phyloP scores from a whole-genome alignment of 495 filamentous ascomycete genomes.

The Penicillium egyptiacum region DNA sequence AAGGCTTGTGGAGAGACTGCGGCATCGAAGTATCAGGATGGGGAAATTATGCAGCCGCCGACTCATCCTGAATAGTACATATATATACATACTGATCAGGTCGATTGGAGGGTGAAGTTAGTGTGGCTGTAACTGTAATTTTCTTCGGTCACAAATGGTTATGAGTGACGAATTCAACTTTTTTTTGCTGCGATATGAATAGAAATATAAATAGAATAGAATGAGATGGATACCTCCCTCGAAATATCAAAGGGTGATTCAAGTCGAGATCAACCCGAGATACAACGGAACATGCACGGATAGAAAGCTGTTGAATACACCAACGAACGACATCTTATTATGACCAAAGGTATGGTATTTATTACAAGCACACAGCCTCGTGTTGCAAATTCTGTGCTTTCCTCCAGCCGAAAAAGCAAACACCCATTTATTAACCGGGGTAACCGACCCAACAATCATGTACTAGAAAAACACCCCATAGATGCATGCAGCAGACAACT shows the following conservation, averaged over 20 bases:
- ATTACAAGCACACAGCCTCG: constrained; percentile 2
- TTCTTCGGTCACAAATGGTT: background rate
- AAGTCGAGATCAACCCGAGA: background rate
- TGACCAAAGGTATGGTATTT: background rate
- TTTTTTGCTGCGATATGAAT: background rate
- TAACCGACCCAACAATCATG: constrained; percentile 19
- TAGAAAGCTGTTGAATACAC: background rate
- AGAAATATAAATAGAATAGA: background rate
- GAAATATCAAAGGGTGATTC: background rate
- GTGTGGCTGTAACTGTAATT: background rate
- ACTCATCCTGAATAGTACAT: constrained; percentile 30
- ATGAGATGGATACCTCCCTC: background rate
- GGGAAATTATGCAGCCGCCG: constrained; percentile 46
- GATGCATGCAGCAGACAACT: constrained; percentile 13
- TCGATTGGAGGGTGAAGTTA: background rate
- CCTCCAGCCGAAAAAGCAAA: background rate
- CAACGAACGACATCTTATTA: background rate
- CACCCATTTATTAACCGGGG: constrained; percentile 5
- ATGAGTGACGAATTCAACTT: constrained; percentile 18
- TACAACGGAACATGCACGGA: background rate
- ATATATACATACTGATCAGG: background rate
- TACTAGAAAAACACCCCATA: constrained; percentile 15
- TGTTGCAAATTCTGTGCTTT: background rate
- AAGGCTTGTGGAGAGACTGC: constrained; percentile 75
- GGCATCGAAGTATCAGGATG: constrained; percentile 42